Evolutionary conservation across 805 yeast genomes (phyloP).

Genomic region (Priceomyces haplophilus): DNA sequence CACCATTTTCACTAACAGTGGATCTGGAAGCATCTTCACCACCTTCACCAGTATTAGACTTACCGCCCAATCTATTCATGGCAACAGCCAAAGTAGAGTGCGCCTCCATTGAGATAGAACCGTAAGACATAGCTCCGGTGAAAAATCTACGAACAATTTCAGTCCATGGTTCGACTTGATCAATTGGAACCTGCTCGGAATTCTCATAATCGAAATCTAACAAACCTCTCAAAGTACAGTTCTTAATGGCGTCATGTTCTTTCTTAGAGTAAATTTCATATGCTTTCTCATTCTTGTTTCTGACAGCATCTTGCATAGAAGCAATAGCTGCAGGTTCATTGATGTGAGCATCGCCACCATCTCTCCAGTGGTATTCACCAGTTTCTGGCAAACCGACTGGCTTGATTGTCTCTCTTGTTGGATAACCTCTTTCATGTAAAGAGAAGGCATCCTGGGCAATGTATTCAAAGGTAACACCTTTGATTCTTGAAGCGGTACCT

Average conservation of each 20-base stretch:
- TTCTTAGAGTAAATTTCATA: constrained; percentile 86
- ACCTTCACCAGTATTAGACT: constrained; percentile 98
- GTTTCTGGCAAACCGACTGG: constrained; percentile 83
- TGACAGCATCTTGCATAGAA: constrained; percentile 94
- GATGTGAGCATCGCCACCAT: constrained; percentile 94
- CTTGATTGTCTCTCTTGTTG: constrained; percentile 65
- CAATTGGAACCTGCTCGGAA: constrained; percentile 80
- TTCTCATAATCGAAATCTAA: constrained; percentile 81
- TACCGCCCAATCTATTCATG: constrained; percentile 96
- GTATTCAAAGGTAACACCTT: constrained; percentile 92
- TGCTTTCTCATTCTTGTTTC: constrained; percentile 92
- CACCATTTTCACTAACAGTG: constrained; percentile 76
- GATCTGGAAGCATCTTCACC: constrained; percentile 97
- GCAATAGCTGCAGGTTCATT: constrained; percentile 96
- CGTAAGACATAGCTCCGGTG: constrained; percentile 99
- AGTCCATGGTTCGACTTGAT: constrained; percentile 99
- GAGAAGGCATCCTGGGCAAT: constrained; percentile 96
- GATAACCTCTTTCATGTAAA: constrained; percentile 89
- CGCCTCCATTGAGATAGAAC: constrained; percentile 97
- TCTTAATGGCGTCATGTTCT: constrained; percentile 86
- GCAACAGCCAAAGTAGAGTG: constrained; percentile 98
- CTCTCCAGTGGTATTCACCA: constrained; percentile 98
- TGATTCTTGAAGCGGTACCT: constrained; percentile 95
- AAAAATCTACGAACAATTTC: constrained; percentile 96
- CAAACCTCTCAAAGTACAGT: constrained; percentile 92